Conservation (phyloP, 2,329 filamentous ascomycete species). For the Trichophyton mentagrophytes region DNA sequence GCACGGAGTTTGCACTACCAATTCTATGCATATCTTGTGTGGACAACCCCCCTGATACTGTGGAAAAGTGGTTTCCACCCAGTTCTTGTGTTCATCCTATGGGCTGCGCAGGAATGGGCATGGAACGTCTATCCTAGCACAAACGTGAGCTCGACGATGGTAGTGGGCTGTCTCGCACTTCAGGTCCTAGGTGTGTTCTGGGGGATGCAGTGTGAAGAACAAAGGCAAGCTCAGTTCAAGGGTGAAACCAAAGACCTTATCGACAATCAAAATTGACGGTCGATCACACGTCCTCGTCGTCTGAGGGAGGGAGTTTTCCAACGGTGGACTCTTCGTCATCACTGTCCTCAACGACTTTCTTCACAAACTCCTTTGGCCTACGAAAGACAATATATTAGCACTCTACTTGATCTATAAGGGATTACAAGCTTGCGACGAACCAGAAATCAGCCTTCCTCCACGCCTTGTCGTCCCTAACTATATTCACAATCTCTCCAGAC, state of each 20-base stretch:
- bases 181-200: slow-evolving; percentile 52
- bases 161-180: slow-evolving; percentile 56
- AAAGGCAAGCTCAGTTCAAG: slow-evolving; percentile 3
- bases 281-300: slow-evolving; percentile 28
- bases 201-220: slow-evolving; percentile 17
- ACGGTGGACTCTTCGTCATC: slow-evolving; percentile 68
- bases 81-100: slow-evolving; percentile 53
- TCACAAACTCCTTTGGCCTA: slow-evolving; percentile 71
- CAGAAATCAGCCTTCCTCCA: slow-evolving; percentile 88
- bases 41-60: slow-evolving; percentile 75
- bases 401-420: background rate
- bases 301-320: slow-evolving; percentile 73
- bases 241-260: background rate
- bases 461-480: slow-evolving; percentile 77
- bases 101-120: slow-evolving; percentile 73
- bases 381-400: slow-evolving; percentile 8
- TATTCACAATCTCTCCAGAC: slow-evolving; percentile 78
- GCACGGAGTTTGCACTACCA: slow-evolving; percentile 87
- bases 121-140: slow-evolving; percentile 93
- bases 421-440: slow-evolving; percentile 36
- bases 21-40: slow-evolving; percentile 84
- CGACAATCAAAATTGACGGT: background rate
- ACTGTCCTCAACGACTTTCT: slow-evolving; percentile 52
- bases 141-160: slow-evolving; percentile 48
- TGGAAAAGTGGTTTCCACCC: slow-evolving; percentile 65